These are phyloP conservation scores for Colletotrichum plurivorum DNA, from an alignment of 2,329 filamentous ascomycete genomes.

Conservation along the genomic window DNA sequence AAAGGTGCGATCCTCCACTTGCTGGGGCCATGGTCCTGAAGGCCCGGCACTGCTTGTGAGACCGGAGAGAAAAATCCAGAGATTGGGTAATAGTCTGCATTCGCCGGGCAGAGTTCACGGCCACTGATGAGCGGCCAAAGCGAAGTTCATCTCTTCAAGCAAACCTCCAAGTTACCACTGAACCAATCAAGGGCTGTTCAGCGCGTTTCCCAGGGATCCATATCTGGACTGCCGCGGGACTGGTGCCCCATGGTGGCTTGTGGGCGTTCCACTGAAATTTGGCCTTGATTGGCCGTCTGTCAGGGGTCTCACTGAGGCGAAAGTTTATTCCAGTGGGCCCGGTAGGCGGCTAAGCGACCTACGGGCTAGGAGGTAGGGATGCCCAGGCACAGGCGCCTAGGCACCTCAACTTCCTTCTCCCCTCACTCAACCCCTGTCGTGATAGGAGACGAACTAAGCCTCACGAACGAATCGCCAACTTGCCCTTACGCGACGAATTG, in stretches of 20 bases:
- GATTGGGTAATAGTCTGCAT: not conserved
- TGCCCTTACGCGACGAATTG: not conserved
- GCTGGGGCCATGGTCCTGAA: too few species aligned
- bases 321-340: not conserved
- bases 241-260: conserved; percentile 29
- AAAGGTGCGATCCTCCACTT: too few species aligned
- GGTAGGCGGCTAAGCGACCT: too few species aligned
- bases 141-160: conserved; percentile 10
- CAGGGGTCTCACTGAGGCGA: conserved; percentile 7
- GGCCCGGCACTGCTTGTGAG: too few species aligned
- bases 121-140: conserved; percentile 12
- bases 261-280: conserved; percentile 38
- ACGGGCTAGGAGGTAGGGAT: too few species aligned
- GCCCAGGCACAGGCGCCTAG: too few species aligned
- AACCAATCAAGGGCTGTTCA: conserved; percentile 11
- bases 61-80: too few species aligned
- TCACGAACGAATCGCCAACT: not conserved
- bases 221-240: not conserved
- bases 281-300: conserved; percentile 1
- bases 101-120: conserved; percentile 7
- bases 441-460: conserved; percentile 4
- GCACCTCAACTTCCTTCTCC: too few species aligned
- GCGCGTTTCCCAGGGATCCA: not conserved
- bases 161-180: not conserved
- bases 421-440: not conserved